These are phyloP conservation scores for Zygoascus tannicola DNA, from an alignment of 805 yeast species.

Conservation along the genomic window DNA sequence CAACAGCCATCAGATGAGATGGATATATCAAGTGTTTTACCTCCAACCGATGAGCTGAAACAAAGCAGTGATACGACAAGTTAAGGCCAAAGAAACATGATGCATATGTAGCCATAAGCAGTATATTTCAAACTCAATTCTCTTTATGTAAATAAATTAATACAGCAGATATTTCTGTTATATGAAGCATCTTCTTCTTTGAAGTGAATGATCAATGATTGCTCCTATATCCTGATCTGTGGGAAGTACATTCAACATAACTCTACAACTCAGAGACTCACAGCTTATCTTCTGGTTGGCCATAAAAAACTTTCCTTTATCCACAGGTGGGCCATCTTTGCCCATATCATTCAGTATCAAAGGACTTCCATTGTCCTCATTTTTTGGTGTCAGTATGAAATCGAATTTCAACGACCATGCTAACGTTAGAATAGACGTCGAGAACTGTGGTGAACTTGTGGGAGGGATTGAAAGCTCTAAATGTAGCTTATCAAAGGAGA, in stretches of 20 bases:
- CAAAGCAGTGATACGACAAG: too few species aligned
- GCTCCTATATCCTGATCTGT: constrained; percentile 42
- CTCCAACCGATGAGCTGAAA: too few species aligned
- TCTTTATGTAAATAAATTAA: background rate
- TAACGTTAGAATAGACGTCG: constrained; percentile 23
- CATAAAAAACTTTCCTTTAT: constrained; percentile 7
- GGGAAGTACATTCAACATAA: constrained; percentile 40
- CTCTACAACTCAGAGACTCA: constrained; percentile 31
- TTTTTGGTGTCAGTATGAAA: constrained; percentile 20
- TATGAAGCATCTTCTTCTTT: constrained; percentile 9
- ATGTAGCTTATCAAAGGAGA: constrained; percentile 17
- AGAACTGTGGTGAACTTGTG: constrained; percentile 28
- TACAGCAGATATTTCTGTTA: background rate
- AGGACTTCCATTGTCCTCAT: background rate
- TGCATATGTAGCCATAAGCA: too few species aligned
- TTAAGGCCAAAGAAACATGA: background rate
- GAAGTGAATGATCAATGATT: constrained; percentile 24
- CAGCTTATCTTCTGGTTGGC: constrained; percentile 15
- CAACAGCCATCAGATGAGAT: too few species aligned
- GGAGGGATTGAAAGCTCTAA: constrained; percentile 28
- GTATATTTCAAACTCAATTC: background rate
- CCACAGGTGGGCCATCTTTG: background rate
- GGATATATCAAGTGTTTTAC: too few species aligned
- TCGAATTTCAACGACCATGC: constrained; percentile 27
- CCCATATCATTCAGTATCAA: background rate